phyloP scores from a whole-genome alignment of 371 early-diverging fungal species.

The Nematocida parisii region DNA sequence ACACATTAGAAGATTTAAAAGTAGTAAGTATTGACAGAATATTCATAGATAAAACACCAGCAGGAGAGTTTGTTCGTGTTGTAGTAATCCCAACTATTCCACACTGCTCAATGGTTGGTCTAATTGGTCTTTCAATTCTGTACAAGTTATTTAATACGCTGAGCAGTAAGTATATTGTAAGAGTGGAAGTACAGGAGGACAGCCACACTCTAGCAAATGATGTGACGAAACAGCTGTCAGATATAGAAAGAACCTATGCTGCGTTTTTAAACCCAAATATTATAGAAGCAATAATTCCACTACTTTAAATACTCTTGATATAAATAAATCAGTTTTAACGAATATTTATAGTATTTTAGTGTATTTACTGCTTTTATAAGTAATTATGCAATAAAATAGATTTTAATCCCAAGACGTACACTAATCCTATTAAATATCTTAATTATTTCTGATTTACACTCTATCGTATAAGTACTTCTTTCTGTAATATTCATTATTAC shows the following conservation, averaged over 20 bases:
- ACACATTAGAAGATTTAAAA: constrained; percentile 71
- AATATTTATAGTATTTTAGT: no score
- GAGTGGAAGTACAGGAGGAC: constrained; percentile 75
- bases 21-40: constrained; percentile 61
- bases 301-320: not conserved
- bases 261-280: constrained; percentile 81
- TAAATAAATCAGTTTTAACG: not conserved
- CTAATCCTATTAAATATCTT: no score
- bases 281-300: constrained; percentile 48
- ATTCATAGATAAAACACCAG: constrained; percentile 24
- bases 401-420: not conserved
- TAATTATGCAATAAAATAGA: not conserved
- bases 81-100: constrained; percentile 91
- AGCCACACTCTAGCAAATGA: constrained; percentile 85
- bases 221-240: constrained; percentile 94
- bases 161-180: constrained; percentile 80
- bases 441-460: no score
- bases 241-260: constrained; percentile 96
- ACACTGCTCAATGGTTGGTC: constrained; percentile 97
- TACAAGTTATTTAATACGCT: constrained; percentile 80
- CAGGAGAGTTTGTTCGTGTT: constrained; percentile 41
- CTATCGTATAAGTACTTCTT: no score
- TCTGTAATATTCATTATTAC: no score
- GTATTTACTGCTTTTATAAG: no score
- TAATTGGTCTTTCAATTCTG: constrained; percentile 93